Base-by-base conservation (phyloP, 345 rosid genomes). In the Rhodamnia argentea region DNA sequence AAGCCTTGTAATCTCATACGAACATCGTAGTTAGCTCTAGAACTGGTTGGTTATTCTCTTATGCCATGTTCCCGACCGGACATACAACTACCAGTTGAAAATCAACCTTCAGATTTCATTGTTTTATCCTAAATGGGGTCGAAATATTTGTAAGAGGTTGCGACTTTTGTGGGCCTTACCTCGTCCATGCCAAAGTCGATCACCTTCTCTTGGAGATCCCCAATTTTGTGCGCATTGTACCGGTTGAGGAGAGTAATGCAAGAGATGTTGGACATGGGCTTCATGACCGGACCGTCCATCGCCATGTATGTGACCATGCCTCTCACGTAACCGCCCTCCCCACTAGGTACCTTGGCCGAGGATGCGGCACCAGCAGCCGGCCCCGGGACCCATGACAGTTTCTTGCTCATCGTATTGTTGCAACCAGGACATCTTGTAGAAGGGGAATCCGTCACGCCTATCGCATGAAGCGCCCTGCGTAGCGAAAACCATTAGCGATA, bases 211-310 rank as follows among this genome's bases (percentile, higher is more conserved):
- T 86, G 40, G 12, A 86, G 56, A n/a, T 52, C 16, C 23, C 78
- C 59, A 14, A 82, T 18, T 23, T 86, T 58, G 50, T 57, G 58
- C 27, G 56, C 47, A 26, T 56, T 47, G 56, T 47, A 82, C n/a
- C 9, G 7, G n/a, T 82, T 56, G 42, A 81, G 84, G 26, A 47
- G 50, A 14, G 84, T 57, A 47, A 86, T 81, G 58, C 11, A 52
- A 26, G 75, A 55, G 10, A 81, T 81, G 87, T 51, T 86, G 13
- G 84, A 86, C 87, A 86, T 54, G 4, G 87, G 87, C 74, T 56
- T 78, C 37, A 78, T 84, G 62, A 4, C 58, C 75, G 82, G 53
- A 24, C 82, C 47, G 22, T 86, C 87, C 84, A 58, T 86, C 74
- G 57, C 76, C 87, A 86, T 59, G 84, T 86, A 86, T 13, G 42